These are phyloP conservation scores for Oehlia diaphana DNA, from an alignment of 192 early-diverging fungal species.

Conservation along the genomic window DNA sequence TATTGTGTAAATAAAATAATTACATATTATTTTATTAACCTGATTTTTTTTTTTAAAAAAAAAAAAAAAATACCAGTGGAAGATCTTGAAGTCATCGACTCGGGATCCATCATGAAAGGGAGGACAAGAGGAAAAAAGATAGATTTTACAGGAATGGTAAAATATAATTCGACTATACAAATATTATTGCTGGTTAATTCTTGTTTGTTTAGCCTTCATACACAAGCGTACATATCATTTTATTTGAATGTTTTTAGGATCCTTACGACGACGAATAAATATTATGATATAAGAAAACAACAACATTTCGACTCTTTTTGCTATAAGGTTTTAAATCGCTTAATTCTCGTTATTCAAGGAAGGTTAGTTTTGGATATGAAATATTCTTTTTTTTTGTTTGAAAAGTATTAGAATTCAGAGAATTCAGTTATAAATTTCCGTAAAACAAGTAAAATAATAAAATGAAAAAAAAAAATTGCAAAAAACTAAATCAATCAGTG, in stretches of 20 bases:
- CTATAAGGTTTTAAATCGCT: background rate
- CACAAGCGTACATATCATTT: background rate
- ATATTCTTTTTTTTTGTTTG: background rate
- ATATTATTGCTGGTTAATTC: background rate
- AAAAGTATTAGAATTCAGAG: background rate
- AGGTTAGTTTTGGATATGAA: background rate
- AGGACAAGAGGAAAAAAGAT: conserved; percentile 18
- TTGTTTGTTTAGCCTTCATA: background rate
- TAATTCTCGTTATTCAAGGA: background rate
- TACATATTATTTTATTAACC: background rate
- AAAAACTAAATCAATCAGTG: no score
- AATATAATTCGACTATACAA: background rate
- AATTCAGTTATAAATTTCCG: background rate
- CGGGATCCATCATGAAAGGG: background rate
- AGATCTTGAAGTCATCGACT: background rate
- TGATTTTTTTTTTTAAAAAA: background rate
- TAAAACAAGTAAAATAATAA: no score
- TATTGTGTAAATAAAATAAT: background rate
- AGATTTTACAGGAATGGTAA: conserved; percentile 17
- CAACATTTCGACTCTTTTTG: background rate
- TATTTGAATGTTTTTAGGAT: background rate
- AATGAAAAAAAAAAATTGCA: no score
- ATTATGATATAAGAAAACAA: background rate
- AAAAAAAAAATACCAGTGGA: background rate
- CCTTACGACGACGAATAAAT: background rate